phyloP scores from a whole-genome alignment of 768 basidiomycete species.

The Suillus subaureus region DNA sequence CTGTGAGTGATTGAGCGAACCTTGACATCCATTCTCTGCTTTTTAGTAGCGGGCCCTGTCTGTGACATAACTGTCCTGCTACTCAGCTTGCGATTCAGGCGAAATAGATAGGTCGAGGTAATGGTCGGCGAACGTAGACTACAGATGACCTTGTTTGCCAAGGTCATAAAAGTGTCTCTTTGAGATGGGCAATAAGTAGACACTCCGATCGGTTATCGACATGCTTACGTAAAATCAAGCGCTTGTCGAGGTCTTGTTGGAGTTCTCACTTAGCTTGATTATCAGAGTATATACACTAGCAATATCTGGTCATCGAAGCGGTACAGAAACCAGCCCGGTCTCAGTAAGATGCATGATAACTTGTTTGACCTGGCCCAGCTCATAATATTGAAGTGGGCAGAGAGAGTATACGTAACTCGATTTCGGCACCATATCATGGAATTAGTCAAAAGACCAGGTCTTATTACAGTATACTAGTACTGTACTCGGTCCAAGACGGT shows the following conservation, averaged over 20 bases:
- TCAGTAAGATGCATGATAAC: background rate
- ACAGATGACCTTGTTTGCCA: conserved; percentile 1
- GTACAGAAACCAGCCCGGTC: background rate
- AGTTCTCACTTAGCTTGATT: background rate
- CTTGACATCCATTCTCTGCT: conserved; percentile 47
- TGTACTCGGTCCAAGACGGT: background rate
- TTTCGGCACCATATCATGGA: background rate
- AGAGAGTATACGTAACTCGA: background rate
- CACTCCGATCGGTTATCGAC: background rate
- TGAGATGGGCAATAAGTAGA: background rate
- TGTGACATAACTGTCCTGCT: conserved; percentile 21
- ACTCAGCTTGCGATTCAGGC: background rate
- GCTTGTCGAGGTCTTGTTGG: background rate
- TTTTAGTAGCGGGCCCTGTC: conserved; percentile 38
- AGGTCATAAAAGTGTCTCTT: background rate
- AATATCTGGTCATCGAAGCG: background rate
- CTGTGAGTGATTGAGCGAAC: conserved; percentile 22
- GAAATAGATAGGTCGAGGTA: too few species aligned
- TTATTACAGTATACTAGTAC: conserved; percentile 3
- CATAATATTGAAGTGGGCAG: background rate
- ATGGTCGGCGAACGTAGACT: background rate
- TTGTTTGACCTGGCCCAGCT: background rate
- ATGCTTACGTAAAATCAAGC: background rate
- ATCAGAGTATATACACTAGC: background rate
- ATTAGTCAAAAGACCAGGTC: background rate